Base-by-base conservation (phyloP, 257 asterid genomes). In the Solanum pinnatisectum region DNA sequence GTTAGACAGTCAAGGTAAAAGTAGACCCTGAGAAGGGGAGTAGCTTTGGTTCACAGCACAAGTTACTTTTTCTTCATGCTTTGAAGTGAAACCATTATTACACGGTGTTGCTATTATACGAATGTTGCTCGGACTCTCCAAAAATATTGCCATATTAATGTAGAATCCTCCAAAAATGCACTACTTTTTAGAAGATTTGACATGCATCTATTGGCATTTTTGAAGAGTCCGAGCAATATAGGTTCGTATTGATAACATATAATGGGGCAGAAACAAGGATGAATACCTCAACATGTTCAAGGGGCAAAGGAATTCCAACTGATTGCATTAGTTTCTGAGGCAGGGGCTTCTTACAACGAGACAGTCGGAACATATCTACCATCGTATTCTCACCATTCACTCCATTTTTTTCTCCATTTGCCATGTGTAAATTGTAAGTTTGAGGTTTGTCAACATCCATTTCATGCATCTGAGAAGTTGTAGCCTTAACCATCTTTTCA, bases 281-380 rank as follows among this genome's bases (percentile, higher is more conserved):
- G 49, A 87, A 72, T 94, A 97, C 99, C 99, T 96, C 98, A 9
- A 97, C 92, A 89, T 93, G 93, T 83, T 96, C 98, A 90, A 87
- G 92, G 85, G 99, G 95, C 68, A 96, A 89, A 13, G 99, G 99
- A 67, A 96, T 94, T 87, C 99, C 99, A 77, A 94, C 73, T 72
- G 92, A 89, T 86, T 84, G 94, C 98, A 96, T 95, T 79, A 77
- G 85, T 78, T 90, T 94, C 87, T 96, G 98, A 56, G 98, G 96
- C 87, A 93, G 93, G 82, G 95, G 92, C 67, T 93, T 94, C 93
- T 95, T 96, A 87, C 98, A 93, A 33, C 93, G 95, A 67, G 99
- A 94, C 97, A 98, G 96, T 56, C 99, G 94, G 88, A 92, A 97
- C 68, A 93, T 73, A 93, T 97, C 99, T 84, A 93, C 92, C 74